Base-by-base conservation (phyloP, 768 basidiomycete genomes). In the Rickenella mellea region DNA sequence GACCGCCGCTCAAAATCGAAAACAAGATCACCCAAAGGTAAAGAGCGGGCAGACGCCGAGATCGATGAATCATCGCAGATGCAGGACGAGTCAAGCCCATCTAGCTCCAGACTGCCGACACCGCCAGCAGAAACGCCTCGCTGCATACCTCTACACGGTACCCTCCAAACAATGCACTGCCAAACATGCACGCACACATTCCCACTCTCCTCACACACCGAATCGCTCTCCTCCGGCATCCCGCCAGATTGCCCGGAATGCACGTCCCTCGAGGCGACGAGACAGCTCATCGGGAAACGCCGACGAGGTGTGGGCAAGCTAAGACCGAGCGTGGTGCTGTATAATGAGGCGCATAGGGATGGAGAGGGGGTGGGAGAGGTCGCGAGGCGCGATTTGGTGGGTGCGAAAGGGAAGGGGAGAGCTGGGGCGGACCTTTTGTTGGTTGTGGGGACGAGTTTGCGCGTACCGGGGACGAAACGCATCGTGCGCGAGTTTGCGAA, bases 111-210 rank as follows among this genome's bases (percentile, higher is more conserved):
- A 35, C 62, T 72, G 32, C 67, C 73, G 1, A 73, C 75, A 8
- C 72, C 78, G 12, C 65, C 73, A 6, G 57, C 59, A 30, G 78
- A 78, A 45, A 73, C 73, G 4, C 89, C 90, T 27, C 74, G 85
- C 47, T 88, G 84, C 51, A 88, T 96, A 25, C 92, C 92, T 11
- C 69, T 96, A 0, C 92, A 96, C 55, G 92, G 92, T 46, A 86
- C 84, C 9, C 71, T 96, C 6, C 74, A 83, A 56, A 67, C 68
- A 3, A 67, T 94, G 49, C 78, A 87, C 53, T 96, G 92, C 55
- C 77, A 83, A 49, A 75, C 76, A 40, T 94, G 92, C 65, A 80
- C 73, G 17, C 74, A 80, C 56, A 74, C 80, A 19, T 77, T 72
- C 45, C 79, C 88, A 1, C 69, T 92, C 17, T 64, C 68, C 31